Base-by-base conservation (phyloP, 2,329 filamentous ascomycete genomes). In the Botryotinia narcissicola region DNA sequence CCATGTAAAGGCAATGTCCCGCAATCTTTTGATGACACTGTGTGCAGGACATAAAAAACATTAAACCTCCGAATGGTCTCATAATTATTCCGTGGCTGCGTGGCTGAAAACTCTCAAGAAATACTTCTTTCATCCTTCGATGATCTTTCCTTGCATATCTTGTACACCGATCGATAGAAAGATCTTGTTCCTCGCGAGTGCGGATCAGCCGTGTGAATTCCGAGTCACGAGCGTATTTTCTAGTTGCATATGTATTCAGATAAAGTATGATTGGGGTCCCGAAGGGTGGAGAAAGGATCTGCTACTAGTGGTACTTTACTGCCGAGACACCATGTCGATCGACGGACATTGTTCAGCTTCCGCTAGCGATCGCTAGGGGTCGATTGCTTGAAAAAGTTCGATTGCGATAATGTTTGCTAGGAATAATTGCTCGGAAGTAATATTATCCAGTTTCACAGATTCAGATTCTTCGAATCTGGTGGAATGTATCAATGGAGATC, bases 231-330 rank as follows among this genome's bases (percentile, higher is more conserved):
- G 29, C 35, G 1, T 42, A 18, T 68, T 68, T 48, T 68, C 66
- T 68, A 68, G 66, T 57, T 68, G 66, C 66, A 68, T 54, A 57
- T 68, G 66, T 57, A 42, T 42, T 16, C 35, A 42, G 66, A 57
- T 68, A 32, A 22, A 68, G 35, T 16, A n/a, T 68, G 46, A 57
- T 42, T 22, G n/a, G 35, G 37, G 25, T 22, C 22, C 48, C 25
- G n/a, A 25, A 25, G 16, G 25, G 37, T 57, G 48, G 48, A 57
- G 66, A 68, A 42, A 67, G 37, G 66, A 57, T 68, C 66, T 57
- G 10, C 35, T 68, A 12, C 9, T 32, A 40, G 22, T 25, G n/a
- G 18, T 3, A 57, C n/a, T 57, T 29, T 42, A 32, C 66, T 57
- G 16, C 48, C 66, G 66, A 68, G 66, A 68, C 48, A 68, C n/a